A percentile compares a stretch with the other conserved stretches of the same genome.
These are phyloP conservation scores for Podaxis rugospora DNA, from an alignment of 768 basidiomycete species.

Conservation along the genomic window DNA sequence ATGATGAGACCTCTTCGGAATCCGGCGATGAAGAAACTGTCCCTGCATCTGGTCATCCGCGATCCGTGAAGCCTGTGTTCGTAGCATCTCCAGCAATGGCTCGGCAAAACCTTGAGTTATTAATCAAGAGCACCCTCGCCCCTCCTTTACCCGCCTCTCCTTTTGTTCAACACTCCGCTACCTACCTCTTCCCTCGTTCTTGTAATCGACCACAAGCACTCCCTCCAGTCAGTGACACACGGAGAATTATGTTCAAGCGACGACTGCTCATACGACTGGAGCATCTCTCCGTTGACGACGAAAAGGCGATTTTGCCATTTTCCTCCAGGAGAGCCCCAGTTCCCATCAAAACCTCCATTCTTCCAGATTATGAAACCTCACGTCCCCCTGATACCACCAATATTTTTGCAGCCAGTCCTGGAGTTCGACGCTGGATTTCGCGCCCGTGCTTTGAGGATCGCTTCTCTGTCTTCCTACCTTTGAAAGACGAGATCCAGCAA, in stretches of 20 bases:
- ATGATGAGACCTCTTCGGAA: conserved; percentile 16
- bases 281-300: conserved; percentile 31
- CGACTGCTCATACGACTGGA: conserved; percentile 45
- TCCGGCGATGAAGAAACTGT: conserved; percentile 28
- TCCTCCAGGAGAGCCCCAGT: conserved; percentile 26
- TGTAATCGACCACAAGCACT: conserved; percentile 36
- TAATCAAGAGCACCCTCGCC: conserved; percentile 44
- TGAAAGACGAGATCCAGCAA: conserved; percentile 29
- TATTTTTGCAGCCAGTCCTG: conserved; percentile 41
- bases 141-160: conserved; percentile 42
- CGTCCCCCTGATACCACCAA: conserved; percentile 27
- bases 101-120: conserved; percentile 33
- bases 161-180: conserved; percentile 27
- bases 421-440: conserved; percentile 63
- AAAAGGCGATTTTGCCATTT: conserved; percentile 41
- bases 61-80: conserved; percentile 15
- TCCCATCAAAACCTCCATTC: conserved; percentile 19
- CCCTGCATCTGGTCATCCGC: conserved; percentile 2
- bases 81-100: conserved; percentile 24
- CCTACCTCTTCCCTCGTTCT: conserved; percentile 38
- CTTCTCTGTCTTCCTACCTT: conserved; percentile 46
- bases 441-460: conserved; percentile 79
- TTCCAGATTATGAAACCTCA: conserved; percentile 24
- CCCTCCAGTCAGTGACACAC: conserved; percentile 34
- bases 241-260: conserved; percentile 44